Conservation (phyloP, 495 filamentous ascomycete genomes). For the Hypoxylon perforatum region DNA sequence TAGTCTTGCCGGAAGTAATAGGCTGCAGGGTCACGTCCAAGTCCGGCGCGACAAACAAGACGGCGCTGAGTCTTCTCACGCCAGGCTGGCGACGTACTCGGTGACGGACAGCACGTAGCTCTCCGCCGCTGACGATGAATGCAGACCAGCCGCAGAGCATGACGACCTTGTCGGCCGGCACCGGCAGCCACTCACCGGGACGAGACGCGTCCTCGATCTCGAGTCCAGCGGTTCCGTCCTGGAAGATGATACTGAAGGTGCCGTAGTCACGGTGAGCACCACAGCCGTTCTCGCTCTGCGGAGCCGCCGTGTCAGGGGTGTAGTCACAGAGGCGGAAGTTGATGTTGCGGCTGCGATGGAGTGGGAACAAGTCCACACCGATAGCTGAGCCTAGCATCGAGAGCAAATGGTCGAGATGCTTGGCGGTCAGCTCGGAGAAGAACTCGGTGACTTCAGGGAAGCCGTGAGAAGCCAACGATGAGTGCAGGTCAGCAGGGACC, state of each 20-base stretch:
- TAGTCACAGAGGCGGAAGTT: slow-evolving; percentile 42
- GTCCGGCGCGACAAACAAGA: slow-evolving; percentile 36
- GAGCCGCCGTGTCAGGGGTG: slow-evolving; percentile 20
- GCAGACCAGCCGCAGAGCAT: slow-evolving; percentile 38
- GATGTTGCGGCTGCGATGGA: slow-evolving; percentile 33
- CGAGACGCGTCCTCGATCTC: slow-evolving; percentile 28
- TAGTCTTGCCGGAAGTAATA: neutral
- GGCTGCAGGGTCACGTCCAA: slow-evolving; percentile 23
- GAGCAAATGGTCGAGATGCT: slow-evolving; percentile 5
- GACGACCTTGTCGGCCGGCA: slow-evolving; percentile 37
- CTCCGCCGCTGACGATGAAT: slow-evolving; percentile 35
- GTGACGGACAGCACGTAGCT: slow-evolving; percentile 35
- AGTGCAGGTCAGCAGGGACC: slow-evolving; percentile 13
- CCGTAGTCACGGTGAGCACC: slow-evolving; percentile 41
- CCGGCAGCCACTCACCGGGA: slow-evolving; percentile 27
- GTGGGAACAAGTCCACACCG: slow-evolving; percentile 29
- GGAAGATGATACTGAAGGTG: slow-evolving; percentile 39
- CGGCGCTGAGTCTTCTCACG: slow-evolving; percentile 26
- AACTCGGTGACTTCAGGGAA: slow-evolving; percentile 21
- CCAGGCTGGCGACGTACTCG: slow-evolving; percentile 25
- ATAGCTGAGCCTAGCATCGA: slow-evolving; percentile 20
- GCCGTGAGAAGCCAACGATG: slow-evolving; percentile 1
- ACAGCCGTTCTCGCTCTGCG: slow-evolving; percentile 30
- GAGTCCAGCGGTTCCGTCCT: slow-evolving; percentile 38
- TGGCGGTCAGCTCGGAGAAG: slow-evolving; percentile 18